Percentiles rank a stretch among this genome's conserved stretches.
phyloP scores from a whole-genome alignment of 306 rosid species.

The Urtica urens region DNA sequence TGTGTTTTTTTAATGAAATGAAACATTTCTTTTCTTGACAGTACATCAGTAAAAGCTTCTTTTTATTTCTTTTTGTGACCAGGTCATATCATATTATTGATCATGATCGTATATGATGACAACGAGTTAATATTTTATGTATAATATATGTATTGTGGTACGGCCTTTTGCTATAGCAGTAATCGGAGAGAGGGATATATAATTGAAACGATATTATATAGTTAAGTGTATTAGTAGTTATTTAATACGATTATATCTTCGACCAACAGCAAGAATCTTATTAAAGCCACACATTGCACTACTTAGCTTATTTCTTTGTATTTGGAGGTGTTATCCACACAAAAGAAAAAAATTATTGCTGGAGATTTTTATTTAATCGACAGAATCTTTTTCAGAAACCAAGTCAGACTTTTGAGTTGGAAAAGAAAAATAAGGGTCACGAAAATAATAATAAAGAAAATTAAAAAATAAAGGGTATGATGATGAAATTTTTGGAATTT shows the following conservation, averaged over 20 bases:
- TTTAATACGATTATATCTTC: background rate
- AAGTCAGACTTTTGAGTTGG: conserved; percentile 16
- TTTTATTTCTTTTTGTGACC: conserved; percentile 27
- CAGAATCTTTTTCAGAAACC: conserved; percentile 27
- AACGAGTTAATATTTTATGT: conserved; percentile 7
- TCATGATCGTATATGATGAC: conserved; percentile 13
- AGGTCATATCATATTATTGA: background rate
- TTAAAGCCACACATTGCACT: background rate
- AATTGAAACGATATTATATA: background rate
- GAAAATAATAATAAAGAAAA: conserved; percentile 8
- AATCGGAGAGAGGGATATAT: conserved; percentile 10
- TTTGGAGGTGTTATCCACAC: conserved; percentile 1
- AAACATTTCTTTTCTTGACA: conserved; percentile 30
- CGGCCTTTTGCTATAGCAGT: conserved; percentile 13
- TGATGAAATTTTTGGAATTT: conserved; percentile 19
- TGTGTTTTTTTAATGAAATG: conserved; percentile 37
- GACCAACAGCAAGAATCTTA: conserved; percentile 13
- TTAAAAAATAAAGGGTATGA: conserved; percentile 13
- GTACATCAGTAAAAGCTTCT: conserved; percentile 38
- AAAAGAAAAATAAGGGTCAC: too few species aligned
- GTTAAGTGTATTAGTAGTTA: background rate
- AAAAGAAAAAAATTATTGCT: background rate
- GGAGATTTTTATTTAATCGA: background rate
- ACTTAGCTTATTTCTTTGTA: background rate
- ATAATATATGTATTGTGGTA: conserved; percentile 19